Conservation (phyloP, 306 rosid genomes). For the Lablab purpureus region DNA sequence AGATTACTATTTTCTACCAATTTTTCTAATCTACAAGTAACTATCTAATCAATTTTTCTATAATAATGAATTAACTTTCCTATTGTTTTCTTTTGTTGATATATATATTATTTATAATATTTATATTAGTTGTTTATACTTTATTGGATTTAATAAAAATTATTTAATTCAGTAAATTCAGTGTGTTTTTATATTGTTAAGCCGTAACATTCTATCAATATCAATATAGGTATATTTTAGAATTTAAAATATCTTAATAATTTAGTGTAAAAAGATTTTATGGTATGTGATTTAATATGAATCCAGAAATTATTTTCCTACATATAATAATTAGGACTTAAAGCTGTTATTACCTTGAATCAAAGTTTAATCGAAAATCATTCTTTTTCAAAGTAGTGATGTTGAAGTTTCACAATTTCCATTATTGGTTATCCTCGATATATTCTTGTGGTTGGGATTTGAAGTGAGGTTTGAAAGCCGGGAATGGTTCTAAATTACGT, state of each 20-base stretch:
- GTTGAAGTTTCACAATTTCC: neutral
- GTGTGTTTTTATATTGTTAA: too few species aligned
- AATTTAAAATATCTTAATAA: too few species aligned
- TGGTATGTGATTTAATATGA: too few species aligned
- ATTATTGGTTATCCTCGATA: neutral
- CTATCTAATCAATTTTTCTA: too few species aligned
- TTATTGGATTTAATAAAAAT: too few species aligned
- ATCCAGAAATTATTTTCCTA: too few species aligned
- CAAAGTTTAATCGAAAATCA: neutral
- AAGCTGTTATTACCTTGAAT: neutral
- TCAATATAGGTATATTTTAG: too few species aligned
- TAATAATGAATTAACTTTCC: slow-evolving; percentile 1
- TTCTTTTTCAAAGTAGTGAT: neutral
- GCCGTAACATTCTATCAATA: too few species aligned
- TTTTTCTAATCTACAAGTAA: neutral
- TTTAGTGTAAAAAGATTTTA: too few species aligned
- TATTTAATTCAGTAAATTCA: too few species aligned
- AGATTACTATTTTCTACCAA: neutral
- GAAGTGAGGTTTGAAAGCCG: neutral
- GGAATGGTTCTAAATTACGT: neutral
- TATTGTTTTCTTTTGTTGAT: neutral
- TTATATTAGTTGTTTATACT: too few species aligned
- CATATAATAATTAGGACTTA: neutral
- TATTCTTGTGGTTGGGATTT: neutral
- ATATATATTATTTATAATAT: too few species aligned